phyloP scores from a whole-genome alignment of 306 rosid genomes.

The Dalbergia cultrata region DNA sequence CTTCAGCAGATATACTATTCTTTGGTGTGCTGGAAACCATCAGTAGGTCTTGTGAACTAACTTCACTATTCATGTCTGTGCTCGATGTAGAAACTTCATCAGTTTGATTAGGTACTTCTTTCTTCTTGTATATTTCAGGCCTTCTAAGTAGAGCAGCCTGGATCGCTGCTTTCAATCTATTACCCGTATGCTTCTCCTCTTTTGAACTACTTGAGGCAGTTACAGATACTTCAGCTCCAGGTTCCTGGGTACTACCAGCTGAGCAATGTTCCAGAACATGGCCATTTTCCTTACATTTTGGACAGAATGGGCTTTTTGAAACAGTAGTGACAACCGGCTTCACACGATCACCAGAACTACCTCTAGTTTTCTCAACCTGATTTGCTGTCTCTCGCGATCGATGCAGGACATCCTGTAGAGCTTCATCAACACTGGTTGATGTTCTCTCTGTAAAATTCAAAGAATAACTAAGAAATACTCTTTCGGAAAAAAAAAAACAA shows the following conservation, averaged over 20 bases:
- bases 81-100: slow-evolving; percentile 62
- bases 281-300: slow-evolving; percentile 76
- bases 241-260: slow-evolving; percentile 52
- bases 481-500: slow-evolving; percentile 43
- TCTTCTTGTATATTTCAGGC: slow-evolving; percentile 86
- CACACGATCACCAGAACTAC: slow-evolving; percentile 51
- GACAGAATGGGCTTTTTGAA: slow-evolving; percentile 58
- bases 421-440: slow-evolving; percentile 56
- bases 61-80: slow-evolving; percentile 64
- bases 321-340: slow-evolving; percentile 54
- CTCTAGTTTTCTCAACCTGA: slow-evolving; percentile 69
- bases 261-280: slow-evolving; percentile 72
- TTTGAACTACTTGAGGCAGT: slow-evolving; percentile 59
- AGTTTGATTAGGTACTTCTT: slow-evolving; percentile 62
- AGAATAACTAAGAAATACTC: slow-evolving; percentile 49
- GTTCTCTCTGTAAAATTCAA: slow-evolving; percentile 56
- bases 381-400: slow-evolving; percentile 58
- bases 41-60: slow-evolving; percentile 55
- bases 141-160: slow-evolving; percentile 83
- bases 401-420: slow-evolving; percentile 56
- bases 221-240: slow-evolving; percentile 61
- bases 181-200: slow-evolving; percentile 68
- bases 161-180: slow-evolving; percentile 85
- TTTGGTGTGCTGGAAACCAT: slow-evolving; percentile 59
- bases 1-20: slow-evolving; percentile 58